Evolutionary conservation across 1,139 yeast genomes (phyloP).

Genomic region (Yueomyces sp.): DNA sequence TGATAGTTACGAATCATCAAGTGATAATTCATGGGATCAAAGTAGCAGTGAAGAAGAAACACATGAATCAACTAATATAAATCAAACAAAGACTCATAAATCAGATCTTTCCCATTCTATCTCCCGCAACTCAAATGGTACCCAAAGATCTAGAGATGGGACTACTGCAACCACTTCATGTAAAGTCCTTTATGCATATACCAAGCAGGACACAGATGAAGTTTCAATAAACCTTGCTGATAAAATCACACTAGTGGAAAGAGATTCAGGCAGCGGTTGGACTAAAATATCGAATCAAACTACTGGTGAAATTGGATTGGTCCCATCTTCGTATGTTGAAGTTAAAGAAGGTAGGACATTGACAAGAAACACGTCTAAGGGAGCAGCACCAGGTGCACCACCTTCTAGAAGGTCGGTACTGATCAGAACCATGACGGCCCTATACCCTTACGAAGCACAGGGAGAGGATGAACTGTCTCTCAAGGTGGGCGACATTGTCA

Average conservation of each 20-base stretch:
- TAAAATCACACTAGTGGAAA: conserved; percentile 39
- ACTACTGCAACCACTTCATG: conserved; percentile 23
- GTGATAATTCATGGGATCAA: background rate
- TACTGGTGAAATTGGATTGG: conserved; percentile 52
- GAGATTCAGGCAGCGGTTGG: conserved; percentile 95
- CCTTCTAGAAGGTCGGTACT: conserved; percentile 60
- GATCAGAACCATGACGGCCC: conserved; percentile 43
- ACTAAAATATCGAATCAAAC: conserved; percentile 36
- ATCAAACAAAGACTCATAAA: background rate
- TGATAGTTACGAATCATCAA: background rate
- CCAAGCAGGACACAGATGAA: conserved; percentile 69
- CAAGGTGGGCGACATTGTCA: conserved; percentile 61
- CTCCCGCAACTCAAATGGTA: conserved; percentile 14
- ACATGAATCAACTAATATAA: background rate
- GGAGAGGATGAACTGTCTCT: conserved; percentile 76
- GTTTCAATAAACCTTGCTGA: conserved; percentile 52
- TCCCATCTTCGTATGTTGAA: conserved; percentile 77
- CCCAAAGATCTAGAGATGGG: conserved; percentile 11
- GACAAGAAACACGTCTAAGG: background rate
- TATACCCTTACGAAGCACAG: conserved; percentile 69
- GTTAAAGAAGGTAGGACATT: conserved; percentile 20
- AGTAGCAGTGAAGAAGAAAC: background rate
- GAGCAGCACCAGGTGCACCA: conserved; percentile 56
- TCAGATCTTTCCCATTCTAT: background rate
- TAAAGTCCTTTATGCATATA: conserved; percentile 55